phyloP scores from a whole-genome alignment of 176 grass and related monocot genomes.

The Rhipidocladum racemiflorum region DNA sequence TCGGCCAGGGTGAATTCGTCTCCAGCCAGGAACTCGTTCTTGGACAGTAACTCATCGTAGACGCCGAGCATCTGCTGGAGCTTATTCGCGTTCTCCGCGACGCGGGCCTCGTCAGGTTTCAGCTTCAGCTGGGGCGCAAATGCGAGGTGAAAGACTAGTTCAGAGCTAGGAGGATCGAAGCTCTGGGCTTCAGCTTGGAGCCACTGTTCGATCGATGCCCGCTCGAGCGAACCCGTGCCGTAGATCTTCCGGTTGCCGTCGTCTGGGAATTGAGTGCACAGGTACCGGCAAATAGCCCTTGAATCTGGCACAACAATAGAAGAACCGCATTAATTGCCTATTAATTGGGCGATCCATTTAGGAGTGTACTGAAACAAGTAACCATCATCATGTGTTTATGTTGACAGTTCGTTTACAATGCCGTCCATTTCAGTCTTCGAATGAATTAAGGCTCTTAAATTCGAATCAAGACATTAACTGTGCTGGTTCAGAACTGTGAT shows the following conservation, averaged over 20 bases:
- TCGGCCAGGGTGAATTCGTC: slow-evolving; percentile 64
- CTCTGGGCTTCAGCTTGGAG: slow-evolving; percentile 59
- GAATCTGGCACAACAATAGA: slow-evolving; percentile 49
- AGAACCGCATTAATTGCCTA: neutral
- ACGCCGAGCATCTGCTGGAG: slow-evolving; percentile 46
- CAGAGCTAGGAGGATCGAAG: slow-evolving; percentile 66
- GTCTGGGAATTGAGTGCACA: slow-evolving; percentile 55
- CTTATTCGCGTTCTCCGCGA: slow-evolving; percentile 52
- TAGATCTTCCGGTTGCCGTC: slow-evolving; percentile 61
- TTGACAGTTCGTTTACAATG: neutral
- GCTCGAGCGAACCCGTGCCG: slow-evolving; percentile 65
- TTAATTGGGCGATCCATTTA: neutral
- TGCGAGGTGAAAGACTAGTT: slow-evolving; percentile 75
- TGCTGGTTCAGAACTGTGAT: neutral
- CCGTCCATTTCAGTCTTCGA: neutral
- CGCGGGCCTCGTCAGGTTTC: slow-evolving; percentile 38
- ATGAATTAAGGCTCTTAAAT: no score
- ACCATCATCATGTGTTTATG: neutral
- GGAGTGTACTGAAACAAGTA: neutral
- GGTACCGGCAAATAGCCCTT: slow-evolving; percentile 60
- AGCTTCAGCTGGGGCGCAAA: slow-evolving; percentile 57
- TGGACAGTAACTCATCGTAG: slow-evolving; percentile 51
- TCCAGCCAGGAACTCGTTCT: slow-evolving; percentile 50
- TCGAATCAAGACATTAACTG: neutral
- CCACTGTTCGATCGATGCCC: slow-evolving; percentile 78